Evolutionary conservation across 2,329 filamentous ascomycete species (phyloP).

Genomic region (Teratosphaeriaceae sp.): DNA sequence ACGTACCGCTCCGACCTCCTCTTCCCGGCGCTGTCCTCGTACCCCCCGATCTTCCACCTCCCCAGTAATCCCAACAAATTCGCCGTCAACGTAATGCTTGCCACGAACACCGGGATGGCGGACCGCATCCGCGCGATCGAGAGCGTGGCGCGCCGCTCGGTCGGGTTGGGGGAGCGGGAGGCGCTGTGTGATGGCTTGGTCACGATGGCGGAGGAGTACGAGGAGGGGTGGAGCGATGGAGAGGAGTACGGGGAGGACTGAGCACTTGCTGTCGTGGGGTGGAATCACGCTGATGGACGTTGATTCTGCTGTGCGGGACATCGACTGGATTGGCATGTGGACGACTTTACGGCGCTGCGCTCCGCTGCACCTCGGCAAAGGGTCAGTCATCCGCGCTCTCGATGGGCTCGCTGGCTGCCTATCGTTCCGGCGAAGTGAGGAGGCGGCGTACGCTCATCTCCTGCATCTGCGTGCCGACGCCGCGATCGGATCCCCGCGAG

Average conservation of each 20-base stretch:
- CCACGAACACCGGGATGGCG: conserved; percentile 68
- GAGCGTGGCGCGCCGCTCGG: conserved; percentile 48
- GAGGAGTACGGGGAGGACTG: conserved; percentile 55
- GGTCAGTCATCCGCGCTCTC: no score
- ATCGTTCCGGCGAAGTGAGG: no score
- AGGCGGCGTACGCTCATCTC: no score
- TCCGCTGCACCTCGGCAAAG: no score
- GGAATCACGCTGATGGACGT: background rate
- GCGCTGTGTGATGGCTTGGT: conserved; percentile 72
- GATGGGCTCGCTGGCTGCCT: no score
- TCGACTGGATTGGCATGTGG: no score
- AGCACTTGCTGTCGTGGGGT: background rate
- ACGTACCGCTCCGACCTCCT: conserved; percentile 45
- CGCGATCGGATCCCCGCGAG: no score
- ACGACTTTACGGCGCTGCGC: background rate
- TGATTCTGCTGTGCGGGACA: no score
- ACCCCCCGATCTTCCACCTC: conserved; percentile 64
- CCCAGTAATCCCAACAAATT: conserved; percentile 33
- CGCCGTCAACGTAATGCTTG: conserved; percentile 50
- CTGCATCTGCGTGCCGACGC: no score
- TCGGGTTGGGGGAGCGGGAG: conserved; percentile 75
- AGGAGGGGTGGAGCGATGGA: conserved; percentile 76
- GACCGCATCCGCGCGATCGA: conserved; percentile 56
- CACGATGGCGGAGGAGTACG: conserved; percentile 79
- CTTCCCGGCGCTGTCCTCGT: conserved; percentile 78